Evolutionary conservation across 2,329 filamentous ascomycete species (phyloP).

Genomic region (Tothia fuscella): DNA sequence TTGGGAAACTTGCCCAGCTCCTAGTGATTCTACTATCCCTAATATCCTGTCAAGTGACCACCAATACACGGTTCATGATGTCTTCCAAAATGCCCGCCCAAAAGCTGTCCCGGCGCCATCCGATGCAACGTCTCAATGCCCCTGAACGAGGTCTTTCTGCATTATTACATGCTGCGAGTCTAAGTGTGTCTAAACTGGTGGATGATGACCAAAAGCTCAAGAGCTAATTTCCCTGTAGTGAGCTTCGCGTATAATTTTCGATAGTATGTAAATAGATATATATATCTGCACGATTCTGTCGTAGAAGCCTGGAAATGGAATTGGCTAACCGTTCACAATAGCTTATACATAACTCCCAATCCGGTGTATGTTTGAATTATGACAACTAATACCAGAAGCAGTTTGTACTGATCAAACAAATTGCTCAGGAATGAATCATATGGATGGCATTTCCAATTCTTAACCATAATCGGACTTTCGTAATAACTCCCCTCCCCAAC

Average conservation of each 20-base stretch:
- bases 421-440: conserved; percentile 42
- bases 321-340: neutral
- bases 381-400: conserved; percentile 13
- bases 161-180: conserved; percentile 40
- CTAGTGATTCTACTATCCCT: too few species aligned
- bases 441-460: conserved; percentile 59
- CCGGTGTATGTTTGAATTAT: too few species aligned
- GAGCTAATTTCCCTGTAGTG: neutral
- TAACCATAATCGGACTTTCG: conserved; percentile 62
- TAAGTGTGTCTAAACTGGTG: neutral
- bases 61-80: too few species aligned
- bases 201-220: neutral
- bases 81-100: too few species aligned
- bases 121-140: conserved; percentile 52
- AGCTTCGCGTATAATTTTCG: conserved; percentile 10
- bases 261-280: conserved; percentile 31
- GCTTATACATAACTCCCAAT: conserved; percentile 24
- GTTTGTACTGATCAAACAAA: neutral
- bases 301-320: neutral
- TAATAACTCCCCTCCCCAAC: too few species aligned
- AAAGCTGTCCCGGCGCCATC: conserved; percentile 35
- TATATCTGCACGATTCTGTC: conserved; percentile 29
- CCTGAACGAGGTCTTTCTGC: conserved; percentile 54
- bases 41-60: too few species aligned
- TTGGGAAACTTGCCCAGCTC: too few species aligned